A percentile compares a stretch with the other conserved stretches of the same genome.
These are phyloP conservation scores for Rhizopus sp. DNA, from an alignment of 371 early-diverging fungal genomes.

Conservation along the genomic window DNA sequence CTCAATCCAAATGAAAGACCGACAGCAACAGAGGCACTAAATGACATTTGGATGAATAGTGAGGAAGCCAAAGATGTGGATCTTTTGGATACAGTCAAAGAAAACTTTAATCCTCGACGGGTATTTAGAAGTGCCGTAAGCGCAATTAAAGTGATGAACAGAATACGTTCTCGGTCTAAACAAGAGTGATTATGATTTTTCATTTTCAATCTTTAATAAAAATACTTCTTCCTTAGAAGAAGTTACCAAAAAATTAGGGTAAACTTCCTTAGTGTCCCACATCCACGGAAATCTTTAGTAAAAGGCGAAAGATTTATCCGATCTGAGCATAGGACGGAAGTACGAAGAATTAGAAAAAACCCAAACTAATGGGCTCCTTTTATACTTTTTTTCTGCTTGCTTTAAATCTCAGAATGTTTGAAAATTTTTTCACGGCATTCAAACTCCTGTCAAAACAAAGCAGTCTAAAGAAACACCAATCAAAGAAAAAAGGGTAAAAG, in stretches of 20 bases:
- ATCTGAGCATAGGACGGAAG: conserved; percentile 51
- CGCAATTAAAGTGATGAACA: conserved; percentile 28
- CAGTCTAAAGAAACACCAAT: too few species aligned
- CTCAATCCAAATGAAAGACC: conserved; percentile 71
- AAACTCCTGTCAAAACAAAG: too few species aligned
- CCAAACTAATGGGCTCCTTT: conserved; percentile 11
- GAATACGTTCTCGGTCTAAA: conserved; percentile 12
- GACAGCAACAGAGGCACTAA: conserved; percentile 79
- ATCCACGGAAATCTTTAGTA: conserved; percentile 61
- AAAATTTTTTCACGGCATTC: too few species aligned
- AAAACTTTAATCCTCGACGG: conserved; percentile 49
- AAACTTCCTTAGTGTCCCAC: conserved; percentile 46
- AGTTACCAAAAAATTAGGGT: conserved; percentile 46
- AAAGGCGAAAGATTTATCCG: conserved; percentile 61
- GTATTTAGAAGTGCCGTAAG: conserved; percentile 30
- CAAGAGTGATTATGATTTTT: too few species aligned
- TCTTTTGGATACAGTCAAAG: conserved; percentile 64
- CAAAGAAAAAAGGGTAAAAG: not conserved
- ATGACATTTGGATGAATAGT: conserved; percentile 80
- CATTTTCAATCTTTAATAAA: too few species aligned
- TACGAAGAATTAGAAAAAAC: conserved; percentile 19
- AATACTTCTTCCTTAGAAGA: not conserved
- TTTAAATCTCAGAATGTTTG: too few species aligned
- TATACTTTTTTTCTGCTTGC: conserved; percentile 43
- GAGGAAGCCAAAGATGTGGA: conserved; percentile 51